Evolutionary conservation across 2,329 filamentous ascomycete genomes (phyloP), one percentile per base, ranked within the genome.

Genomic region (Dothidotthia symphoricarpi): DNA sequence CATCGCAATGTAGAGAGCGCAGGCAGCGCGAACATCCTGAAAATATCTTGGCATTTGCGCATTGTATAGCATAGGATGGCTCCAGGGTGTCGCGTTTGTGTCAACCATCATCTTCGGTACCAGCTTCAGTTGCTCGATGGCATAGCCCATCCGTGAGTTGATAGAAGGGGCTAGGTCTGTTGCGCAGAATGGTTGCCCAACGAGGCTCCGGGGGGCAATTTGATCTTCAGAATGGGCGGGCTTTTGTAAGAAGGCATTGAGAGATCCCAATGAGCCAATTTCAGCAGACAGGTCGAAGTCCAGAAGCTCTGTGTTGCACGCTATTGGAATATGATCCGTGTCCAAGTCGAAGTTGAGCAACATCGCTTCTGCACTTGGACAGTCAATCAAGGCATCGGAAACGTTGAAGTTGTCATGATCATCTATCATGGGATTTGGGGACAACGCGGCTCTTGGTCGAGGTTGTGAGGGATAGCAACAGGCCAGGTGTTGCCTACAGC

Each of bases 11-110:
- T 77, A 77, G 0, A 81, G 58, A 1, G 75, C 75, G 51, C 77
- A 80, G 16, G 72, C 70, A 3, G 76, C 69, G 42, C 75, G 65
- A 0, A 74, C 76, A 45, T 80, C 77, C 65, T 78, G 72, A 50
- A 81, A 71, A 1, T 57, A 65, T 19, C 60, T 61, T 1, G 77
- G 78, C 75, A 80, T 78, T 7, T 54, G 39, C 2, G 74, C 66
- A n/a, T 63, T 63, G 41, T 78, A 80, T 0, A 81, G 61, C n/a
- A 64, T 55, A 0, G 65, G 63, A 45, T 81, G 78, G 19, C 66
- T 71, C 78, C 78, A 81, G 0, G 75, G 74, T 0, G 75, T 76
- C 33, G 70, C 61, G 12, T 68, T 75, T 30, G 74, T 67, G 7
- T 68, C 41, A 0, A 80, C 70, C 70, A 80, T 76, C 30, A 45